Evolutionary conservation across 129 eudicot species (phyloP), one percentile per base, ranked within the genome.

Genomic region (Gnaphalium uliginosum): DNA sequence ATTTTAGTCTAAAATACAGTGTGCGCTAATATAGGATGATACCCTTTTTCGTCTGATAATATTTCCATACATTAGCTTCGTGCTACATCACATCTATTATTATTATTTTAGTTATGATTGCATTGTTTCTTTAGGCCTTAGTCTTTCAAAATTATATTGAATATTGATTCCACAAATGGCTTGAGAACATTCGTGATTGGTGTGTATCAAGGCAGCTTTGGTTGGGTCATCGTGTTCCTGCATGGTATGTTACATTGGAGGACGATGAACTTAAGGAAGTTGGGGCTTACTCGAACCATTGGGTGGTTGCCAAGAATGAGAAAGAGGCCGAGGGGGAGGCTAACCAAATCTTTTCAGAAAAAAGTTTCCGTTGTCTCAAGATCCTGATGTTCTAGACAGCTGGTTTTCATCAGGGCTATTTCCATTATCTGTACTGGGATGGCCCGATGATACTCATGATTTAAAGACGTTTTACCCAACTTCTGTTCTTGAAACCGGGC

Each of bases 191-290:
- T n/a, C n/a, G n/a, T n/a, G n/a, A n/a, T n/a, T n/a, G n/a, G n/a
- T 92, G 98, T 71, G 77, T 92, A 69, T 92, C 98, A 76, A 86
- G 98, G 78, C 98, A 92, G 76, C 90, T 92, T 70, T 92, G 98
- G 98, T 92, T 96, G 98, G 98, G 98, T 74, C 98, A 92, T 74
- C 91, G 96, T 19, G 79, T 92, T 69, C 98, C 96, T 66, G 98
- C 96, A 58, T 92, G 98, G 96, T 92, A 92, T 85, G 96, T 85
- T 32, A 76, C 85, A 32, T 81, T 92, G 74, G 92, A 84, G 61
- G 86, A 84, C 21, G 98, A 92, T 65, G 69, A 89, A 67, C 86
- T 80, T 74, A 87, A 87, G 82, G 98, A 89, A 78, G 64, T 87
- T 71, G 98, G 94, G 82, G 89, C 90, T 24, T 92, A 87, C 79